These are phyloP conservation scores for Trametes cingulata DNA, from an alignment of 768 basidiomycete genomes.

Conservation along the genomic window DNA sequence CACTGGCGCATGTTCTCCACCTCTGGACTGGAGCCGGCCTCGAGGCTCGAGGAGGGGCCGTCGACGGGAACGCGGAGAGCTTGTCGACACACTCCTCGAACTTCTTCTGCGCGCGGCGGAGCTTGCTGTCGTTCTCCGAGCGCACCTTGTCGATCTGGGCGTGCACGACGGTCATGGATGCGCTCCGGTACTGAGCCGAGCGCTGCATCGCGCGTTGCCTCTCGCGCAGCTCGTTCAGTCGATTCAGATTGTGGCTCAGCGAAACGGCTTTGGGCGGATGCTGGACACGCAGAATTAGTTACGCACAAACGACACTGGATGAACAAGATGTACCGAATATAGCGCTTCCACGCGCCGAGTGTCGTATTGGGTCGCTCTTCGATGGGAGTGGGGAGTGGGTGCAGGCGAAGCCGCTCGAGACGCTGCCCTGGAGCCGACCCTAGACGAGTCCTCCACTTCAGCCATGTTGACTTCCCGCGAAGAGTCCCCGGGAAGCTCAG, in stretches of 20 bases:
- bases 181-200: slow-evolving; percentile 1
- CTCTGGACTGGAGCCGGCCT: neutral
- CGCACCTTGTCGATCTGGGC: neutral
- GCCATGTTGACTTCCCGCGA: slow-evolving; percentile 3
- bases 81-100: slow-evolving; percentile 1
- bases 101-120: neutral
- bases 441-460: neutral
- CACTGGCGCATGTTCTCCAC: neutral
- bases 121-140: neutral
- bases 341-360: slow-evolving; percentile 2
- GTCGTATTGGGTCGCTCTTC: neutral
- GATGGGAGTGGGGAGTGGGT: neutral
- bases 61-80: neutral
- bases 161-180: slow-evolving; percentile 4
- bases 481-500: neutral
- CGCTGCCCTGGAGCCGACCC: neutral
- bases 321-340: slow-evolving; percentile 2
- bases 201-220: slow-evolving; percentile 1
- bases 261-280: slow-evolving; percentile 6
- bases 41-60: neutral
- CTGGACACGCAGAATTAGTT: neutral
- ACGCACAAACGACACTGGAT: neutral
- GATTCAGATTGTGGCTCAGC: neutral
- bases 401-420: neutral
- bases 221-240: neutral